Percentiles rank a stretch among this genome's conserved stretches.
Evolutionary conservation across 2,329 filamentous ascomycete genomes (phyloP).

Genomic region (Ophiostoma australiae): DNA sequence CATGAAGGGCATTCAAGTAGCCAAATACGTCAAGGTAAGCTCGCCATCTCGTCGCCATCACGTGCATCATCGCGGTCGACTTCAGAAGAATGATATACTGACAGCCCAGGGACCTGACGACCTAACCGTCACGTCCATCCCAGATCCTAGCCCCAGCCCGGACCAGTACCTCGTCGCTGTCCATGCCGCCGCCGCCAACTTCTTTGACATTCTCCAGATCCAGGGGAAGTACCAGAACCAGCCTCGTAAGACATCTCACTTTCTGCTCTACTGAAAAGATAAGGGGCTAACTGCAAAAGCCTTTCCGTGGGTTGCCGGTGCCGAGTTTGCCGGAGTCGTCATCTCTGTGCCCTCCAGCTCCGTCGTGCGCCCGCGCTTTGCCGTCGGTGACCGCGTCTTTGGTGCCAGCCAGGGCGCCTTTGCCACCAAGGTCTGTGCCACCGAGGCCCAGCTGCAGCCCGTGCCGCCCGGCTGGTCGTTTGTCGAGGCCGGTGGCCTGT

Average conservation of each 20-base stretch:
- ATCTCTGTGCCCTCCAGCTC: conserved; percentile 51
- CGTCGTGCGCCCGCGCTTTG: conserved; percentile 55
- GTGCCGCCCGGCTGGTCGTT: conserved; percentile 79
- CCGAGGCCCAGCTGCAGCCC: conserved; percentile 63
- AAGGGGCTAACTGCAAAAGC: conserved; percentile 31
- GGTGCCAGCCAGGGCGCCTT: conserved; percentile 83
- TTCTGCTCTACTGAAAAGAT: not conserved
- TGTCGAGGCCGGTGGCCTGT: conserved; percentile 78
- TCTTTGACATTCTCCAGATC: conserved; percentile 95
- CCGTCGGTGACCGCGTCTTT: conserved; percentile 77
- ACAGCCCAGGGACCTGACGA: conserved; percentile 64
- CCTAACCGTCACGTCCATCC: conserved; percentile 68
- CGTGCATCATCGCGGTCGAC: not conserved
- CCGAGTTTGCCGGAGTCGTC: conserved; percentile 79
- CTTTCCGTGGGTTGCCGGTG: conserved; percentile 81
- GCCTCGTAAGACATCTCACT: conserved; percentile 42
- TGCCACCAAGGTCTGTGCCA: conserved; percentile 66
- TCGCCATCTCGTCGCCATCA: not conserved
- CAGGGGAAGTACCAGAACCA: conserved; percentile 94
- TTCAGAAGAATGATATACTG: not conserved
- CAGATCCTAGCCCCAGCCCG: conserved; percentile 65
- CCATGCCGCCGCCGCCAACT: conserved; percentile 84
- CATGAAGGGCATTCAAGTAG: conserved; percentile 37
- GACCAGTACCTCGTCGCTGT: conserved; percentile 83
- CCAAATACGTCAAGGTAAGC: conserved; percentile 36